These are phyloP conservation scores for Hylodesmum podocarpum DNA, from an alignment of 306 rosid genomes.

Conservation along the genomic window DNA sequence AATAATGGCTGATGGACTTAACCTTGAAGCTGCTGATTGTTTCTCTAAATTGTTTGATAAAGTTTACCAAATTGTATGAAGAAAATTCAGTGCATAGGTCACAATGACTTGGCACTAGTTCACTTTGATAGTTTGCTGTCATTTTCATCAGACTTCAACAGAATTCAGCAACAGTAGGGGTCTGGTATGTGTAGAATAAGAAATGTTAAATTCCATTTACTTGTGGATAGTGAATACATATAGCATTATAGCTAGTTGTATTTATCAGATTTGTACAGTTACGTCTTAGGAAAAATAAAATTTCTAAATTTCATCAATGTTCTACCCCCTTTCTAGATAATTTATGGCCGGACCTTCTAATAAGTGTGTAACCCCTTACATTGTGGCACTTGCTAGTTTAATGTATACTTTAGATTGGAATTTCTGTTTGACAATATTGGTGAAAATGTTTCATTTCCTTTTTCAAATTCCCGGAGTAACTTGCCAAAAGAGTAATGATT, in stretches of 20 bases:
- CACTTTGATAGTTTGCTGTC: slow-evolving; percentile 22
- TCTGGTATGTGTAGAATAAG: slow-evolving; percentile 55
- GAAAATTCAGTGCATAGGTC: slow-evolving; percentile 30
- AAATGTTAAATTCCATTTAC: slow-evolving; percentile 45
- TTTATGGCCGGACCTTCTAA: neutral
- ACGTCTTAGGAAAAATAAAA: slow-evolving; percentile 40
- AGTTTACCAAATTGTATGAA: slow-evolving; percentile 29
- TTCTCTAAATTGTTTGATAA: slow-evolving; percentile 25
- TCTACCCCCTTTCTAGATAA: neutral
- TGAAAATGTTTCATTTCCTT: neutral
- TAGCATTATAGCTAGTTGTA: slow-evolving; percentile 41
- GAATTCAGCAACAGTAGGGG: slow-evolving; percentile 37
- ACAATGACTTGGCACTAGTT: slow-evolving; percentile 12
- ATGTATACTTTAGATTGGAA: neutral
- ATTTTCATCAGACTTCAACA: slow-evolving; percentile 31
- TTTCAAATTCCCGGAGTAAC: neutral
- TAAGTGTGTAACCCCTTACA: neutral
- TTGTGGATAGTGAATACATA: too few relatives aligned
- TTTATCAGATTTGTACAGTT: slow-evolving; percentile 62
- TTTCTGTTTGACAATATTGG: neutral
- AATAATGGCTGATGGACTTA: slow-evolving; percentile 34
- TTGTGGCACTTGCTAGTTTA: neutral
- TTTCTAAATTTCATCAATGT: slow-evolving; percentile 26
- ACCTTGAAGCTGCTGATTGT: slow-evolving; percentile 35
- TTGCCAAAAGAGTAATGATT: too few relatives aligned